Percentiles rank a stretch among this genome's conserved stretches.
Conservation (phyloP, 163 green algal genomes). For the Scenedesmus sp. region DNA sequence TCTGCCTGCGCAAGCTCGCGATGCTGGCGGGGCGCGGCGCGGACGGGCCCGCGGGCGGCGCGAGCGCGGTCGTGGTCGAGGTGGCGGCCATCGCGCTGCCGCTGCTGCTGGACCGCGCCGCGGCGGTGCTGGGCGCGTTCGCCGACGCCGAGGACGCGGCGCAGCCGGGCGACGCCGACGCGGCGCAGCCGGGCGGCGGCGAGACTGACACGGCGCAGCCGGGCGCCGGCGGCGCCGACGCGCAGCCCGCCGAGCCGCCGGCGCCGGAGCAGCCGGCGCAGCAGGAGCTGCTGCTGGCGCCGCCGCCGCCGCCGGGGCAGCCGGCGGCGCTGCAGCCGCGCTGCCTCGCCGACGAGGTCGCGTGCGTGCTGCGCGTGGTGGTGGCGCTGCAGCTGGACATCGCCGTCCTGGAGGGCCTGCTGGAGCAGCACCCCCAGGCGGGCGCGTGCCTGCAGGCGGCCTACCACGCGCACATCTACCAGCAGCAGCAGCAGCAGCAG, state of each 20-base stretch:
- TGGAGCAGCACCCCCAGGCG: conserved; percentile 17
- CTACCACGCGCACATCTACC: conserved; percentile 6
- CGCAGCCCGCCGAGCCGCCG: no score
- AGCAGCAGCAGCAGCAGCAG: conserved; percentile 27
- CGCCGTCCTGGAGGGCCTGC: conserved; percentile 8
- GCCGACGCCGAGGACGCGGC: conserved; percentile 37
- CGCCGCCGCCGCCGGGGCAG: not conserved
- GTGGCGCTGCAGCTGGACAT: conserved; percentile 20
- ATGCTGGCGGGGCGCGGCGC: conserved; percentile 74
- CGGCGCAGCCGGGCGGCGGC: not conserved
- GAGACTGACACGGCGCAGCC: not conserved
- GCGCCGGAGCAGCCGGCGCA: not conserved
- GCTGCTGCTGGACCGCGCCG: conserved; percentile 68
- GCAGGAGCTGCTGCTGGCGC: not conserved
- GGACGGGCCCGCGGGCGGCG: not conserved
- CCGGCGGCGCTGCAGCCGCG: conserved; percentile 6
- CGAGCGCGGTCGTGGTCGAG: conserved; percentile 49
- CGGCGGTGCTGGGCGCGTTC: conserved; percentile 65
- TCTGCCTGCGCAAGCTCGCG: conserved; percentile 86
- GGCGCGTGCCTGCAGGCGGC: conserved; percentile 25
- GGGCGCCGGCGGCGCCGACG: not conserved
- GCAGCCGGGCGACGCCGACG: not conserved
- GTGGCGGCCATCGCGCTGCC: conserved; percentile 72
- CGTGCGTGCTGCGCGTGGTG: conserved; percentile 26
- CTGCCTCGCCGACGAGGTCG: conserved; percentile 38